Base-by-base conservation (phyloP, 768 basidiomycete species). In the Boletus rufocinnamomeus region DNA sequence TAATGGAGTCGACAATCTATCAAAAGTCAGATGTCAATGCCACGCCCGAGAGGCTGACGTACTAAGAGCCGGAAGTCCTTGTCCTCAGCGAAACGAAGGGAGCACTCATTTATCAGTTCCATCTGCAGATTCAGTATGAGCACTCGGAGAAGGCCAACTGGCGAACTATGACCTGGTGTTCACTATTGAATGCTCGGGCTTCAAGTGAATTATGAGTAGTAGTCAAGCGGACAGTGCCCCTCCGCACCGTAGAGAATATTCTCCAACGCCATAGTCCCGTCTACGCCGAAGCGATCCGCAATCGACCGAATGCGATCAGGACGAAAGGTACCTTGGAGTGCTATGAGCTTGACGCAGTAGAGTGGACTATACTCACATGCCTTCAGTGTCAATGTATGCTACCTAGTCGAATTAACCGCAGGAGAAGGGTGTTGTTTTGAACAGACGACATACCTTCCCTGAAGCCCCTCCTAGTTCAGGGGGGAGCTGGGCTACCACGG, bases 1-100 rank as follows among this genome's bases (percentile, higher is more conserved):
- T 96, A 60, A 98, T 95, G 65, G 92, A 95, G 71, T 98, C 96
- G 37, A 98, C 84, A 58, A 98, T 94, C 89, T 96, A 67, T 6
- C 37, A 28, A 57, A 25, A 25, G 38, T 74, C 43, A 70, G 51
- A 50, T 21, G 9, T 19, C 13, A 23, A 47, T 25, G 9, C 52
- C 2, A 32, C 16, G 23, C 8, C 14, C 19, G n/a, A 37, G 3
- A 50, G n/a, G 10, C 14, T 38, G 58, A 59, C 67, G 32, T 66
- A 88, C 89, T 67, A 93, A 74, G 30, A 91, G 79, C 48, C 86
- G 79, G 65, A 86, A 93, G 66, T 91, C 88, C 67, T 90, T 93
- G 71, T 94, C 93, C 69, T 95, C 93, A 0, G 93, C 90, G 68
- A 95, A 93, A 50, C 93, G 86, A 59, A 87, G 78, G 3, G 92